Conservation (phyloP, 2,329 filamentous ascomycete genomes). For the Claviceps arundinis region DNA sequence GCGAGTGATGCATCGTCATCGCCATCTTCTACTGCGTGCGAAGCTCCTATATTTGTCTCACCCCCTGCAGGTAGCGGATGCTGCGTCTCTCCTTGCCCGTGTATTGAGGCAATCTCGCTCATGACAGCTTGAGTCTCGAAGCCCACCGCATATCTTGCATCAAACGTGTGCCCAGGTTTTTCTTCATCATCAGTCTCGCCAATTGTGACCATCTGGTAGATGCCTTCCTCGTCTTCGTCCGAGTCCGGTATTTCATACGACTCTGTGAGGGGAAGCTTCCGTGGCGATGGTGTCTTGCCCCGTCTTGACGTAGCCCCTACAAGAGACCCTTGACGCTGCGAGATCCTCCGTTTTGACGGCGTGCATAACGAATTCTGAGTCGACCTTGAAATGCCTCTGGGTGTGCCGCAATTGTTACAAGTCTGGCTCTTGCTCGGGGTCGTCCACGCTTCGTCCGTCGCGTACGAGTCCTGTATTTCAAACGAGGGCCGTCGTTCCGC, state of each 20-base stretch:
- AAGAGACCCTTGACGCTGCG: slow-evolving; percentile 7
- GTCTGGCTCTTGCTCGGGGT: slow-evolving; percentile 15
- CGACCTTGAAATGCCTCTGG: background rate
- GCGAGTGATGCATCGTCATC: too few species aligned
- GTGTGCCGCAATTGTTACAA: background rate
- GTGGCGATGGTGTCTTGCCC: slow-evolving; percentile 8
- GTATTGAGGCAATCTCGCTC: slow-evolving; percentile 18
- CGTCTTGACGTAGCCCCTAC: slow-evolving; percentile 9
- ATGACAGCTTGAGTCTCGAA: slow-evolving; percentile 22
- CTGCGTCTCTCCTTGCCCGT: slow-evolving; percentile 6
- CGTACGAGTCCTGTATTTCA: slow-evolving; percentile 34
- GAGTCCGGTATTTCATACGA: slow-evolving; percentile 34
- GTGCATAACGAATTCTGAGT: background rate
- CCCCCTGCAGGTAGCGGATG: too few species aligned
- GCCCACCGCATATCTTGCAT: slow-evolving; percentile 15
- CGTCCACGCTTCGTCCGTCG: slow-evolving; percentile 21
- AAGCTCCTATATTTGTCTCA: background rate
- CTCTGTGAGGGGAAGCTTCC: background rate
- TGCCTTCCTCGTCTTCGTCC: slow-evolving; percentile 15
- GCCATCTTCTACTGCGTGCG: background rate
- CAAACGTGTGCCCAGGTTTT: background rate
- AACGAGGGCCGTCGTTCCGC: slow-evolving; percentile 15
- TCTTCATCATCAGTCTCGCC: background rate
- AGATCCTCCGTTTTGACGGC: background rate
- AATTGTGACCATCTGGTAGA: background rate